Evolutionary conservation across 805 yeast genomes (phyloP), one percentile per base, ranked within the genome.

Genomic region (Tanozyma kutaoensis): DNA sequence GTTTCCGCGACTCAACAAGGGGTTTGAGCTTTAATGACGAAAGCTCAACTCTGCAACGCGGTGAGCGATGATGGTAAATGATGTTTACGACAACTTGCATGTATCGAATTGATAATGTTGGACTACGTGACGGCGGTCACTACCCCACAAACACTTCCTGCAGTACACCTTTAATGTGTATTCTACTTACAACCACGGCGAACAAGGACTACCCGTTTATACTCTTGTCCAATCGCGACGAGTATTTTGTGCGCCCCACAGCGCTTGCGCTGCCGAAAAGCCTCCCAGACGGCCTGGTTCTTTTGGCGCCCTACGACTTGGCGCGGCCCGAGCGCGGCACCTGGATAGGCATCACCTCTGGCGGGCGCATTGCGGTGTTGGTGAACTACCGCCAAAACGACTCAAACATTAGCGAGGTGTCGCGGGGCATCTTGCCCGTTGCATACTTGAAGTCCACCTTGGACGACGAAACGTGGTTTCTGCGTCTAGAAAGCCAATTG

Each of bases 161-260:
- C n/a, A n/a, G n/a, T n/a, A n/a, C n/a, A n/a, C n/a, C n/a, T n/a
- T n/a, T 15, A 5, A 85, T 86, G 97, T 86, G 97, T 52, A 79
- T 85, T 18, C 46, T 82, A 12, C 42, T 84, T 20, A 66, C 79
- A 1, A 66, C 93, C 2, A 67, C 71, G 10, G 62, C 57, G 2
- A 86, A 80, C 43, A 76, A 79, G 0, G 69, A 77, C 13, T 88
- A 72, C 27, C 80, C 93, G 1, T 58, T 88, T 22, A 66, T 88
- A 2, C 45, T 84, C 4, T 53, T 82, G 3, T 81, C 95, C 3
- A 88, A 88, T 45, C 51, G 98, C 24, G 98, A 91, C 45, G 98
- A 91, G 48, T 80, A 56, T 40, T 73, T 79, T 44, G 66, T 60
- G 24, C 54, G 98, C 26, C 73, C 76, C 2, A 88, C 97, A 0